Percentiles rank a stretch among this genome's conserved stretches.
Evolutionary conservation across 1,284 basidiomycete genomes (phyloP).

Genomic region (Ganoderma lucidum): DNA sequence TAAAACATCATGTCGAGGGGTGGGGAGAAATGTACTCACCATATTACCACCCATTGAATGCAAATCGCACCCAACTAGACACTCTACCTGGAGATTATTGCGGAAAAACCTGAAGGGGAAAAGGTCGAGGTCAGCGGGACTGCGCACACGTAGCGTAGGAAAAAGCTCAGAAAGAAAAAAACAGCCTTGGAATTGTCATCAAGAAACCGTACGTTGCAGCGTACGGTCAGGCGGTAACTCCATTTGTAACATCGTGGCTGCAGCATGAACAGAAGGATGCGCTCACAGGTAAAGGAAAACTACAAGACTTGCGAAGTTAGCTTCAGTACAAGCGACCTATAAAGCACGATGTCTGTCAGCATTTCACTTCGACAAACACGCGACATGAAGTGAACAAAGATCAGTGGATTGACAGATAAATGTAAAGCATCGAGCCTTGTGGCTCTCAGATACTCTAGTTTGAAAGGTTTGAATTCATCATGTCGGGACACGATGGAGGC

Average conservation of each 20-base stretch:
- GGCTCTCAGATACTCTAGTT: slow-evolving; percentile 90
- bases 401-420: slow-evolving; percentile 74
- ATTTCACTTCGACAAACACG: not conserved
- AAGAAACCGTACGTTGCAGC: slow-evolving; percentile 47
- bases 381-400: slow-evolving; percentile 24
- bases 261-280: not conserved
- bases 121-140: not conserved
- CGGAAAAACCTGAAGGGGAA: not conserved
- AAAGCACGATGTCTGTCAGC: slow-evolving; percentile 1
- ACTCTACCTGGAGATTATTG: not conserved
- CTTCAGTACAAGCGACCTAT: not conserved
- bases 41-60: not conserved
- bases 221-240: slow-evolving; percentile 81
- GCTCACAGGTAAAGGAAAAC: slow-evolving; percentile 15
- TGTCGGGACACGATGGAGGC: slow-evolving; percentile 26
- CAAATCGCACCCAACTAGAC: not conserved
- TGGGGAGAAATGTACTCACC: slow-evolving; percentile 37
- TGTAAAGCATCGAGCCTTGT: slow-evolving; percentile 69
- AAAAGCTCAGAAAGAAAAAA: slow-evolving; percentile 60
- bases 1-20: slow-evolving; percentile 56
- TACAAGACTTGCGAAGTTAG: not conserved
- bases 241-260: slow-evolving; percentile 50
- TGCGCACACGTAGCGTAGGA: not conserved
- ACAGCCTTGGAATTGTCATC: slow-evolving; percentile 84
- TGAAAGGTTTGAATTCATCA: slow-evolving; percentile 74